These are phyloP conservation scores for Botryobasidium botryosum DNA, from an alignment of 768 basidiomycete genomes.

Conservation along the genomic window DNA sequence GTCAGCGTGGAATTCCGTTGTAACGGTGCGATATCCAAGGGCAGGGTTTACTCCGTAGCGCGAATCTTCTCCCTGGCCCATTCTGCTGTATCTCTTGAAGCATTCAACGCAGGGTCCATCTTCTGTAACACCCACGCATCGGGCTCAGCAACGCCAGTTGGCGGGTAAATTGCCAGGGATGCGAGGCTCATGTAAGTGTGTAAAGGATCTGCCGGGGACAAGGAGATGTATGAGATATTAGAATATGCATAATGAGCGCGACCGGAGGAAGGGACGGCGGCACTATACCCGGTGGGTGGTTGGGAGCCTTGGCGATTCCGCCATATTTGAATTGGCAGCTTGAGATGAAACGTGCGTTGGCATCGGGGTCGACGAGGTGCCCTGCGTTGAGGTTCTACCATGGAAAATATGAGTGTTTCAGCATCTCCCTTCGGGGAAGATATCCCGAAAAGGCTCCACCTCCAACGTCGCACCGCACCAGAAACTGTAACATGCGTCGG, in stretches of 20 bases:
- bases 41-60: too few species aligned
- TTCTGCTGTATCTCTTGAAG: slow-evolving; percentile 39
- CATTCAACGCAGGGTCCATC: slow-evolving; percentile 58
- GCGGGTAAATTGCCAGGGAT: slow-evolving; percentile 50
- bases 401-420: background rate
- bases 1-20: too few species aligned
- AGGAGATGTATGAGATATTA: background rate
- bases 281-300: slow-evolving; percentile 53
- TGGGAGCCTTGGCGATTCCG: slow-evolving; percentile 73
- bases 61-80: slow-evolving; percentile 52
- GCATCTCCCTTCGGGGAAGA: background rate
- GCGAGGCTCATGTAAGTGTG: slow-evolving; percentile 89
- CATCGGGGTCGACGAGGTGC: slow-evolving; percentile 36
- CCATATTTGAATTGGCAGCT: slow-evolving; percentile 77
- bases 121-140: slow-evolving; percentile 36
- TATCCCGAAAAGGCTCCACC: slow-evolving; percentile 27
- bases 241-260: slow-evolving; percentile 2
- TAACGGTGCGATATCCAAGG: too few species aligned
- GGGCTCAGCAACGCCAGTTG: slow-evolving; percentile 11
- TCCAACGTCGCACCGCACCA: slow-evolving; percentile 76
- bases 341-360: slow-evolving; percentile 47
- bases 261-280: background rate
- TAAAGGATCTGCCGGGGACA: slow-evolving; percentile 53
- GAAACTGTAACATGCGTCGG: slow-evolving; percentile 93
- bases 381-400: slow-evolving; percentile 29